Evolutionary conservation across 352 stramenopile genomes (phyloP), one percentile per base, ranked within the genome.

Genomic region (Saprolegnia diclina): DNA sequence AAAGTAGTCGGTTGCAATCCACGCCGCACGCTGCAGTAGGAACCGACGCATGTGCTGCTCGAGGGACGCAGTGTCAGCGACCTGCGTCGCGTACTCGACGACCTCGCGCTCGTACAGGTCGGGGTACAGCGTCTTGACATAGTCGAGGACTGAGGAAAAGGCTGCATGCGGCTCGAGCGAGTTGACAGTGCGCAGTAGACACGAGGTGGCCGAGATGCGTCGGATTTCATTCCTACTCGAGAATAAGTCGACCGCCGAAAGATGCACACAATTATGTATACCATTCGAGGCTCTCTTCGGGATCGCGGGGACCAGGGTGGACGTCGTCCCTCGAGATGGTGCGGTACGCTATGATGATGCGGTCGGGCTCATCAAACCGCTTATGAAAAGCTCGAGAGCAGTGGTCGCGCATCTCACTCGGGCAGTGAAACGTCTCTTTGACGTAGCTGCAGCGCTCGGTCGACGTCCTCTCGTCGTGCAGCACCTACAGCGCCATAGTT

Each of bases 331-430:
- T 14, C 24, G 24, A 40, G 2, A 59, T 59, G 35, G 52, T 59
- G 24, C 52, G 52, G 19, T 59, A 59, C 7, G 52, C 52, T 4
- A 59, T 59, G 24, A 11, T 16, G 52, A 59, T 59, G 24, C 52
- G 52, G n/a, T 59, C 52, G 11, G 1, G 3, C 1, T 59, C 52
- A 11, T 35, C 11, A 9, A 59, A 59, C 24, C 52, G 13, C 24
- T 40, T 35, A 9, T 59, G 52, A 11, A 59, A 59, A 3, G 11
- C 35, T 10, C 10, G 4, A 7, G 10, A 1, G 4, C 13, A 48
- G 42, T 11, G 42, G 13, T 14, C 42, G 13, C 42, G 42, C 42
- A n/a, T 48, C 7, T 48, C 42, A n/a, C 42, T 7, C 4, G 10
- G 10, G 13, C n/a, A n/a, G n/a, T n/a, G n/a, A n/a, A n/a, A n/a